phyloP scores from a whole-genome alignment of 768 basidiomycete species.

The Lentinus brumalis region DNA sequence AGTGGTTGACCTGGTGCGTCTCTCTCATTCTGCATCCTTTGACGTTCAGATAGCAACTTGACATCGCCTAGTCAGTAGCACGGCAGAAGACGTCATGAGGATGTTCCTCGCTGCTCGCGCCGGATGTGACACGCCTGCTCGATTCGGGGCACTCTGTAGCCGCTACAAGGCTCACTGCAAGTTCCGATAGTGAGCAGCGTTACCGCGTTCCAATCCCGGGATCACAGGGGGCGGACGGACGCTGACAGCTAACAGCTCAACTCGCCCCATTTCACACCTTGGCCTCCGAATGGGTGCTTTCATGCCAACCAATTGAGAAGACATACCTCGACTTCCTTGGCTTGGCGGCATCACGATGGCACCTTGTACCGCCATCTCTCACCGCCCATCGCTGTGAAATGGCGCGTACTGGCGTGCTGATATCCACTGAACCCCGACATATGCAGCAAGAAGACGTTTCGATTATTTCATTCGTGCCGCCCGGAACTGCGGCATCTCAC shows the following conservation, averaged over 20 bases:
- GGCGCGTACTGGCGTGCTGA: not conserved
- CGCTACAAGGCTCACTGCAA: too few relatives aligned
- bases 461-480: not conserved
- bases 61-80: not conserved
- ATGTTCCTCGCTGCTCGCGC: not conserved
- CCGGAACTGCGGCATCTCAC: not conserved
- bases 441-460: not conserved
- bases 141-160: too few relatives aligned
- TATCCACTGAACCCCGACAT: not conserved
- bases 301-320: not conserved
- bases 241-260: too few relatives aligned
- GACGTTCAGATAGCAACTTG: not conserved
- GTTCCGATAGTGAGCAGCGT: too few relatives aligned
- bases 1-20: not conserved
- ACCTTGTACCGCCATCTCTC: not conserved
- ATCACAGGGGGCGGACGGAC: too few relatives aligned
- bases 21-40: not conserved
- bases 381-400: not conserved
- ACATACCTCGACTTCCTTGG: not conserved
- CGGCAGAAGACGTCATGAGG: not conserved
- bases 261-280: too few relatives aligned
- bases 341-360: not conserved
- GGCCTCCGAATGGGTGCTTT: not conserved
- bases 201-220: too few relatives aligned
- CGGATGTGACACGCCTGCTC: too few relatives aligned